Evolutionary conservation across 176 grass and related monocot genomes (phyloP).

Genomic region (Triticum monococcum): DNA sequence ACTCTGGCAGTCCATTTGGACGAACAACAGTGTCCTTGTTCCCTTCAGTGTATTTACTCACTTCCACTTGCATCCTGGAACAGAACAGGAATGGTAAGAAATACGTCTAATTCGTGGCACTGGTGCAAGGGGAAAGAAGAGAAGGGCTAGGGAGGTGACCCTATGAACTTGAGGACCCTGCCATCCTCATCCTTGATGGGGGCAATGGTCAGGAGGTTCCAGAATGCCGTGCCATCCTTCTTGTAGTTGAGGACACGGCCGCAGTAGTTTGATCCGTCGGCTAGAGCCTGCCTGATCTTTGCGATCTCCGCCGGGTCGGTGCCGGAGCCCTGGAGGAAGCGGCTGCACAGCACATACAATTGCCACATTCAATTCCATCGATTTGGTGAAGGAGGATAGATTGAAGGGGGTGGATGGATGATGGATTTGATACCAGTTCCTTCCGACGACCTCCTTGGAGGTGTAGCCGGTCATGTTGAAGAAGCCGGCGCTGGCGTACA

Average conservation of each 20-base stretch:
- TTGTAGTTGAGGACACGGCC: constrained; percentile 88
- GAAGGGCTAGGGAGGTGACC: constrained; percentile 41
- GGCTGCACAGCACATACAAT: constrained; percentile 37
- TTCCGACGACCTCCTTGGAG: constrained; percentile 61
- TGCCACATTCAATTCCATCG: background rate
- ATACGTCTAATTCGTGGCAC: background rate
- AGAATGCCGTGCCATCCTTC: constrained; percentile 85
- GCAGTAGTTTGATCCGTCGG: constrained; percentile 63
- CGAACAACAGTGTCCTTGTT: constrained; percentile 67
- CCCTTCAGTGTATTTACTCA: constrained; percentile 96
- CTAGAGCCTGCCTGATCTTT: constrained; percentile 78
- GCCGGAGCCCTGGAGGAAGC: constrained; percentile 80
- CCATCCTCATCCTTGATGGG: constrained; percentile 94
- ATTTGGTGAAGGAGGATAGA: background rate
- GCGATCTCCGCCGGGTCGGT: constrained; percentile 70
- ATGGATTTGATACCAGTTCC: constrained; percentile 46
- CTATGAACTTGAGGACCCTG: constrained; percentile 86
- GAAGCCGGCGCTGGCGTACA: constrained; percentile 74
- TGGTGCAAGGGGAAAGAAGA: background rate
- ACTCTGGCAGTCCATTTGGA: constrained; percentile 93
- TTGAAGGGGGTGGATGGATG: too few species aligned
- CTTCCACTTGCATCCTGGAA: constrained; percentile 96
- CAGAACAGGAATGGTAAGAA: background rate
- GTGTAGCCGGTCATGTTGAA: constrained; percentile 81
- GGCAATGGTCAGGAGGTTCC: constrained; percentile 88